Base-by-base conservation (phyloP, 2,329 filamentous ascomycete species). In the Rasamsonia emersonii region DNA sequence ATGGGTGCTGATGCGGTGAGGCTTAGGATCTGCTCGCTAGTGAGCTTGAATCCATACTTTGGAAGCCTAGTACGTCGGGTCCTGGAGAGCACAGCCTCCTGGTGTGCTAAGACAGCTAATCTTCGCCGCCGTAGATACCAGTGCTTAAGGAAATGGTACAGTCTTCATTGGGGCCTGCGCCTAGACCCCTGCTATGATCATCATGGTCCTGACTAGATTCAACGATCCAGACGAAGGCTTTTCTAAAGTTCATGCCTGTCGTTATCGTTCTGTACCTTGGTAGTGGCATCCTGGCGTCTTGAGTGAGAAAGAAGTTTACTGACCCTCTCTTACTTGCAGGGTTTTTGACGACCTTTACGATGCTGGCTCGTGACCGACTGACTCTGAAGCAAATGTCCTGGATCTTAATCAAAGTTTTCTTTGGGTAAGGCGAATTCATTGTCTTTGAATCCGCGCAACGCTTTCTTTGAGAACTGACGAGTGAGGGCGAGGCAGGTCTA, bases 11-110 rank as follows among this genome's bases (percentile, higher is more conserved):
- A 32, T 26, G 21, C 33, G 40, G 32, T 41, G 24, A 5, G 18
- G 30, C 24, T 40, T 40, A 79, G 84, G 38, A 82, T 93, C 44
- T 93, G 82, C 61, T 93, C 86, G 9, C 72, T 95, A 32, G 70
- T 94, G 41, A 89, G 82, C 52, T 59, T 95, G 42, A 86, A 86
- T 47, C 84, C 85, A 1, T 94, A 93, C 54, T 95, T 91, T 71
- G 88, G 56, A 37, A 59, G 51, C 38, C 39, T 61, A 38, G 56
- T 59, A 50, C 30, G 55, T 51, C 23, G 35, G 41, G 41, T 35
- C 21, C 37, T 15, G 21, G 32, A 34, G 24, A 42, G n/a, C 31
- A 32, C 19, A 32, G 41, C 26, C 18, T 36, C 37, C 18, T 37
- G 26, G 13, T 26, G 15, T n/a, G 13, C 10, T 7, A 15, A 18